Conservation (phyloP, 2,329 filamentous ascomycete genomes). For the Aaosphaeria pasadenensis region DNA sequence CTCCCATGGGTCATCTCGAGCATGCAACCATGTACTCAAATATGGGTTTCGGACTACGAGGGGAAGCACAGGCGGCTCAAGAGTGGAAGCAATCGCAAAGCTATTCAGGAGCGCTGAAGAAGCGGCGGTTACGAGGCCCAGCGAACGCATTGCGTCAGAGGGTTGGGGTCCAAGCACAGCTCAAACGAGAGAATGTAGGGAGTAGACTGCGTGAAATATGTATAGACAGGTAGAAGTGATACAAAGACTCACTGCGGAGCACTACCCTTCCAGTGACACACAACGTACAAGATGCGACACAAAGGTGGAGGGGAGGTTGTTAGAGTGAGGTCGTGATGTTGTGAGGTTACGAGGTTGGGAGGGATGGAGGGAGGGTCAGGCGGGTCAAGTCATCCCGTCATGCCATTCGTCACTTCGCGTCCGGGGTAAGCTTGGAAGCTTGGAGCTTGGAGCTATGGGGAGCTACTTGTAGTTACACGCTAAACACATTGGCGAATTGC, state of each 20-base stretch:
- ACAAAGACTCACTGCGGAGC: no score
- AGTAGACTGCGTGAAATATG: conserved; percentile 1
- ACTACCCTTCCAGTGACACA: no score
- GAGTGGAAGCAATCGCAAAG: conserved; percentile 48
- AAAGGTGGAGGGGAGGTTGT: no score
- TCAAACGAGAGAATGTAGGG: neutral
- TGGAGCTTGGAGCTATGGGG: conserved; percentile 11
- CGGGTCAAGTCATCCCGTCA: no score
- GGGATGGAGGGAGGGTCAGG: no score
- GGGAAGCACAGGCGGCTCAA: conserved; percentile 53
- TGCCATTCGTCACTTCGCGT: no score
- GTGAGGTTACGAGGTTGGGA: no score
- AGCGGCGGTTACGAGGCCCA: conserved; percentile 16
- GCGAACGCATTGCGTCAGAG: conserved; percentile 24
- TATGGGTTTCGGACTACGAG: conserved; percentile 52
- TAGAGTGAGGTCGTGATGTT: no score
- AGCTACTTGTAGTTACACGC: no score
- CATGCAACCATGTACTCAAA: conserved; percentile 58
- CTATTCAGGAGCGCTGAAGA: conserved; percentile 39
- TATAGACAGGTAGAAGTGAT: neutral
- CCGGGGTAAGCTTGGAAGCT: neutral
- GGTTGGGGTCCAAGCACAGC: conserved; percentile 2
- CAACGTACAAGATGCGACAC: no score
- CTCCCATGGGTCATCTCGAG: conserved; percentile 72
- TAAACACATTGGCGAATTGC: no score